Percentiles rank a stretch among this genome's conserved stretches.
Evolutionary conservation across 2,329 filamentous ascomycete genomes (phyloP).

Genomic region (Alternaria triticimaculans): DNA sequence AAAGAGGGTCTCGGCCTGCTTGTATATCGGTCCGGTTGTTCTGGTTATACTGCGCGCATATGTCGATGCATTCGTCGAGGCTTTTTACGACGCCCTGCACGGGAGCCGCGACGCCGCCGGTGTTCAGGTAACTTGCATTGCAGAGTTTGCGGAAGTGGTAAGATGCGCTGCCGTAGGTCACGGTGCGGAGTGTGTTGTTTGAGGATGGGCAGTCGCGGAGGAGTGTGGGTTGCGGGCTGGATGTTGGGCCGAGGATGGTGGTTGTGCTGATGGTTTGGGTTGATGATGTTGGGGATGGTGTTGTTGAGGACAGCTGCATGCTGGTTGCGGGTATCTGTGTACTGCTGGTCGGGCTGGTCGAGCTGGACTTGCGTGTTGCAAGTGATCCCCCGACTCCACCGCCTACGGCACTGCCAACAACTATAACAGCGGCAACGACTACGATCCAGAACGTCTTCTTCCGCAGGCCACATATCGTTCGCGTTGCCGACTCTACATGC

Average conservation of each 20-base stretch:
- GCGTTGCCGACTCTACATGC: background rate
- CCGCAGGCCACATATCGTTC: background rate
- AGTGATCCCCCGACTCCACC: background rate
- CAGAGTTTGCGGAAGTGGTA: background rate
- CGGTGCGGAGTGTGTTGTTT: background rate
- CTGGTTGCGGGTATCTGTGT: background rate
- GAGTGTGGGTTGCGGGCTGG: background rate
- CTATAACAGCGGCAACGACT: too few species aligned
- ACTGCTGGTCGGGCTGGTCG: background rate
- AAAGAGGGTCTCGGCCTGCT: background rate
- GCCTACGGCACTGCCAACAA: background rate
- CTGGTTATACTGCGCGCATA: background rate
- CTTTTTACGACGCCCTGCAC: background rate
- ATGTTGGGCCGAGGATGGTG: background rate
- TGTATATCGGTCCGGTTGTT: background rate
- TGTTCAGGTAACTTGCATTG: background rate
- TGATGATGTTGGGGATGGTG: too few species aligned
- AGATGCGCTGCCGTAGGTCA: background rate
- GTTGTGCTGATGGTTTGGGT: background rate
- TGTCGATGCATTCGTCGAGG: background rate
- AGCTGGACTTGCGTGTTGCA: background rate
- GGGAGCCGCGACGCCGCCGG: background rate
- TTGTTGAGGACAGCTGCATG: background rate
- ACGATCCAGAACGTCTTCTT: background rate
- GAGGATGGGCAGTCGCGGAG: background rate